A percentile compares a stretch with the other conserved stretches of the same genome.
These are phyloP conservation scores for Phellinidium pouzarii DNA, from an alignment of 1,284 basidiomycete genomes.

Conservation along the genomic window DNA sequence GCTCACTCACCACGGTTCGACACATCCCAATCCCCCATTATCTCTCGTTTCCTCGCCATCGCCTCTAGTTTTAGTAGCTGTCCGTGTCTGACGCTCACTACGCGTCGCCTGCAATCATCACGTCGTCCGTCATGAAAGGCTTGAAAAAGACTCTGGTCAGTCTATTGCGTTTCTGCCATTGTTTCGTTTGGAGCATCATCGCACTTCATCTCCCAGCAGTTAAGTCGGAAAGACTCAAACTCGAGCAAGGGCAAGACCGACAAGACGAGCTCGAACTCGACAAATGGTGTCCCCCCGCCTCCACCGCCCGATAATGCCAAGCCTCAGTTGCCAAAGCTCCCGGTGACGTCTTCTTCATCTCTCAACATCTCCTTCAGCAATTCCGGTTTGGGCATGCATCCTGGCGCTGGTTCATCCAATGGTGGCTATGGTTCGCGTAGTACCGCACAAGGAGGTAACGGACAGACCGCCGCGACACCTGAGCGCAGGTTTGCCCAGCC, in stretches of 20 bases:
- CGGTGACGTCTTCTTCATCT: constrained; percentile 6
- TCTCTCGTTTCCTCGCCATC: neutral
- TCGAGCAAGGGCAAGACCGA: constrained; percentile 63
- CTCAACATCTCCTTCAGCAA: constrained; percentile 13
- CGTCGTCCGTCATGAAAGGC: constrained; percentile 62
- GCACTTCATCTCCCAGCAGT: constrained; percentile 36
- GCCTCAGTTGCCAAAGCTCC: constrained; percentile 23
- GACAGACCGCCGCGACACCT: constrained; percentile 5
- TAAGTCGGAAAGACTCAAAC: constrained; percentile 60
- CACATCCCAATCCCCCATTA: neutral
- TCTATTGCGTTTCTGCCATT: constrained; percentile 23
- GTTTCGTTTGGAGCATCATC: constrained; percentile 23
- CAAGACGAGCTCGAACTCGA: constrained; percentile 15
- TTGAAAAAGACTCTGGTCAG: constrained; percentile 83
- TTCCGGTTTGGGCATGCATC: neutral
- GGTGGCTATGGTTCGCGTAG: constrained; percentile 1
- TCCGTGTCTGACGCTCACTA: constrained; percentile 11
- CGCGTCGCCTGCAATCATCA: constrained; percentile 17
- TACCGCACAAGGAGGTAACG: neutral
- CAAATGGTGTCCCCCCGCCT: constrained; percentile 34
- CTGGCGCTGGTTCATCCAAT: constrained; percentile 22
- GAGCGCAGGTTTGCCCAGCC: constrained; percentile 29
- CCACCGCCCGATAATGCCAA: constrained; percentile 30
- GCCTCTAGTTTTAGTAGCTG: neutral
- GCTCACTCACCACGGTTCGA: neutral